Base-by-base conservation (phyloP, 441 rosid genomes). In the Populus hybrid region DNA sequence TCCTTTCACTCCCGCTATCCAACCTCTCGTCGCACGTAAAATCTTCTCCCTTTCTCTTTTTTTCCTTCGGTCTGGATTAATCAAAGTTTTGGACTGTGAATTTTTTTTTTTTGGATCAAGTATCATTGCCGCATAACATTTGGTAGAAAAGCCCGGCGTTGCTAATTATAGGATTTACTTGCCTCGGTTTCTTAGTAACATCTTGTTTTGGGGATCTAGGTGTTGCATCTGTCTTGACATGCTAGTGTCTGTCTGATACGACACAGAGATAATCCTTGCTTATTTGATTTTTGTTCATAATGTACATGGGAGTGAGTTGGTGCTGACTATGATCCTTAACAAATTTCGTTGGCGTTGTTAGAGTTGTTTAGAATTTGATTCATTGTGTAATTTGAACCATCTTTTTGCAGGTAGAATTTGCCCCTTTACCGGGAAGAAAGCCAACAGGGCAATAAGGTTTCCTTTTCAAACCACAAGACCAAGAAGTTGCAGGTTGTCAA, bases 391-490 rank as follows among this genome's bases (percentile, higher is more conserved):
- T 42, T 10, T 42, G 50, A 42, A 10, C 5, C 50, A 11, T 42
- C 16, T 42, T 42, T 10, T 69, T 66, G 18, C 88, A 95, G 99
- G 98, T 14, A 89, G 99, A 75, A 81, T 93, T 5, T 95, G 99
- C 23, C 98, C 97, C 14, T 89, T 95, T 72, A 95, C 99, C 0
- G 98, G 99, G 70, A 93, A 93, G 93, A 95, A 87, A 76, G 86
- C 99, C 14, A 95, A 93, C 90, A 92, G 74, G 87, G 98, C 95
- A 93, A 91, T 89, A 86, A 85, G 80, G 97, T 95, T 18, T 90
- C 99, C 23, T 95, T 95, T 85, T 95, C 99, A 3, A 95, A 93
- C 88, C 96, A 93, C 92, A 95, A 90, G 95, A 92, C 99, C 4
- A 95, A 86, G 87, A 93, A 85, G 89, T 78, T 88, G 86, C 98